phyloP scores from a whole-genome alignment of 202 grass and related monocot species.

The Alloteropsis angusta region DNA sequence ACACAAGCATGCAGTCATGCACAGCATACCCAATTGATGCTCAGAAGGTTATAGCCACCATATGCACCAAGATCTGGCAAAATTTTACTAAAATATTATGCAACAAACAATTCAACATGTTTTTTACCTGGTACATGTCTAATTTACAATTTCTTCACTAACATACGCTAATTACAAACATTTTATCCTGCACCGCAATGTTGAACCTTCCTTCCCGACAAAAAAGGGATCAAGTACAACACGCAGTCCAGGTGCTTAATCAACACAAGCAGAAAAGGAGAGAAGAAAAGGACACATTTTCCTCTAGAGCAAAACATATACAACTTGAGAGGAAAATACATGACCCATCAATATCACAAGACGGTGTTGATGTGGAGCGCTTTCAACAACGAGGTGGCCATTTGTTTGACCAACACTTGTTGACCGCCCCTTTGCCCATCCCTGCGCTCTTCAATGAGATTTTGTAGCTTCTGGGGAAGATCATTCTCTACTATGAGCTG shows the following conservation, averaged over 20 bases:
- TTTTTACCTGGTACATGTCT: background rate
- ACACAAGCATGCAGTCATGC: background rate
- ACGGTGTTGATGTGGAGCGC: conserved; percentile 96
- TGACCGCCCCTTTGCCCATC: conserved; percentile 80
- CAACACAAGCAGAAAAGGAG: background rate
- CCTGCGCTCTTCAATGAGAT: conserved; percentile 91
- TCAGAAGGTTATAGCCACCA: background rate
- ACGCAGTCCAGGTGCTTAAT: conserved; percentile 20
- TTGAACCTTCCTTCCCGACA: conserved; percentile 37
- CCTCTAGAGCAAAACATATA: conserved; percentile 44
- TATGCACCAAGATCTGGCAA: background rate
- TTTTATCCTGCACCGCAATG: conserved; percentile 16
- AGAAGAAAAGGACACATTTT: conserved; percentile 2
- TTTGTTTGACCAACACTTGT: conserved; percentile 97
- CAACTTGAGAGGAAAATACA: conserved; percentile 46
- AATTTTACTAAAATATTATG: background rate
- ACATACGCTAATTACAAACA: conserved; percentile 22
- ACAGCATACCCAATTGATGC: background rate
- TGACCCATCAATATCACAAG: conserved; percentile 38
- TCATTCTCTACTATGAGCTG: conserved; percentile 98
- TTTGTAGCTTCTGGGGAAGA: conserved; percentile 89
- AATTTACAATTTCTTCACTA: conserved; percentile 32
- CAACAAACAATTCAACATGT: conserved; percentile 9
- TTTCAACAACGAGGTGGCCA: conserved; percentile 92
- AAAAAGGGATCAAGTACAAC: conserved; percentile 38